phyloP scores from a whole-genome alignment of 192 early-diverging fungal genomes.

The Tieghemiomyces parasiticus region DNA sequence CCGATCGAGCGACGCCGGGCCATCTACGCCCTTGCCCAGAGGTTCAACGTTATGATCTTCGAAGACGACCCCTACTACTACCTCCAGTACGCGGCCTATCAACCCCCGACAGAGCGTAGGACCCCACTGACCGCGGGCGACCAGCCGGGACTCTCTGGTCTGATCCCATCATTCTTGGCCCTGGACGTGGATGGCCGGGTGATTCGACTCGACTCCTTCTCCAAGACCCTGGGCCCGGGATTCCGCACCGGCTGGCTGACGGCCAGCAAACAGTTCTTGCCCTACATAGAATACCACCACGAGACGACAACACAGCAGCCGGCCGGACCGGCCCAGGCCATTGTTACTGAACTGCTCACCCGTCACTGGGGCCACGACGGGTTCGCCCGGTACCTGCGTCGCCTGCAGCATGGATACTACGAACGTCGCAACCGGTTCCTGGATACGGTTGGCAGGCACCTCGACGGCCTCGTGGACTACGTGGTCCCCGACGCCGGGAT shows the following conservation, averaged over 20 bases:
- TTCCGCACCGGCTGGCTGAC: slow-evolving; percentile 71
- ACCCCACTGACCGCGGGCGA: neutral
- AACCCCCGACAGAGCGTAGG: slow-evolving; percentile 7
- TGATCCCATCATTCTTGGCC: slow-evolving; percentile 67
- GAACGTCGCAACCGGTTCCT: slow-evolving; percentile 53
- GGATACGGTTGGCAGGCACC: slow-evolving; percentile 36
- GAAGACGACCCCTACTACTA: slow-evolving; percentile 97
- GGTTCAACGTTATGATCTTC: slow-evolving; percentile 68
- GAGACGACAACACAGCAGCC: slow-evolving; percentile 74
- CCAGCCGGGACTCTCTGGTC: slow-evolving; percentile 16
- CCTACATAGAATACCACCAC: slow-evolving; percentile 68
- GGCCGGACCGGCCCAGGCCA: slow-evolving; percentile 61
- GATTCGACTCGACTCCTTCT: slow-evolving; percentile 81
- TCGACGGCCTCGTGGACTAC: slow-evolving; percentile 45
- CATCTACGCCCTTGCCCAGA: slow-evolving; percentile 60
- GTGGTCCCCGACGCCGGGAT: slow-evolving; percentile 55
- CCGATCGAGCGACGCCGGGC: slow-evolving; percentile 55
- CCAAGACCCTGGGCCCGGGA: slow-evolving; percentile 81
- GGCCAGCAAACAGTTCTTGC: slow-evolving; percentile 48
- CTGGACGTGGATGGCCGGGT: slow-evolving; percentile 81
- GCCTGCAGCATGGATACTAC: slow-evolving; percentile 59
- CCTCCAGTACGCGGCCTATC: slow-evolving; percentile 45
- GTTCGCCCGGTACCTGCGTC: slow-evolving; percentile 53
- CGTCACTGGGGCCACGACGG: slow-evolving; percentile 64
- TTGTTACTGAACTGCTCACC: slow-evolving; percentile 52